Base-by-base conservation (phyloP, 805 yeast species). In the Hanseniaspora taiwanica region DNA sequence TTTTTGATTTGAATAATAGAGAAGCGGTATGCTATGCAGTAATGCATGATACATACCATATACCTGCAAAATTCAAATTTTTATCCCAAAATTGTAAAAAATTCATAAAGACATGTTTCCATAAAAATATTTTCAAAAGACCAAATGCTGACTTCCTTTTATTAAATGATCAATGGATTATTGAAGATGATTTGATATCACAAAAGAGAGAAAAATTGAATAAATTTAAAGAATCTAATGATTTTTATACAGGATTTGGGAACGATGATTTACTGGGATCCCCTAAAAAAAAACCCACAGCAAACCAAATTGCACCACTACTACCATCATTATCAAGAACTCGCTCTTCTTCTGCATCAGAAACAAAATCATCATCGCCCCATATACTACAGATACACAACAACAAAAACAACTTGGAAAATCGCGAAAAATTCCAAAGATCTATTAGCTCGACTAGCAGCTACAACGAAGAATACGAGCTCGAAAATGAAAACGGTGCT, bases 41-140 rank as follows among this genome's bases (percentile, higher is more conserved):
- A 27, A 66, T 64, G 50, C 64, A 64, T 38, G 69, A 63, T 13
- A 42, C 54, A 5, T 63, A 64, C 48, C 52, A 48, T 16, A 46
- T 54, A 48, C 48, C 70, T 56, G 27, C 60, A 61, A 12, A 46
- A 46, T 20, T 46, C 51, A 5, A 21, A 39, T 35, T 58, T 14
- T 50, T 25, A 25, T 25, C 76, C 3, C 46, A 50, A n/a, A 66
- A 69, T 14, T 81, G 82, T 48, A 74, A 75, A 47, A 79, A 72
- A 49, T 89, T 91, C 59, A 75, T 85, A 18, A 56, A 59, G 20
- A 59, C 59, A 40, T 89, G 96, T 58, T 66, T 91, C 40, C 72
- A 74, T 31, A 82, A 76, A 56, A 76, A 78, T 46, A 87, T 93
- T 21, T 56, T 56, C 12, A 60, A 66, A 35, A 65, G 98, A 44